Conservation (phyloP, 345 rosid species). For the Camelina hispida region DNA sequence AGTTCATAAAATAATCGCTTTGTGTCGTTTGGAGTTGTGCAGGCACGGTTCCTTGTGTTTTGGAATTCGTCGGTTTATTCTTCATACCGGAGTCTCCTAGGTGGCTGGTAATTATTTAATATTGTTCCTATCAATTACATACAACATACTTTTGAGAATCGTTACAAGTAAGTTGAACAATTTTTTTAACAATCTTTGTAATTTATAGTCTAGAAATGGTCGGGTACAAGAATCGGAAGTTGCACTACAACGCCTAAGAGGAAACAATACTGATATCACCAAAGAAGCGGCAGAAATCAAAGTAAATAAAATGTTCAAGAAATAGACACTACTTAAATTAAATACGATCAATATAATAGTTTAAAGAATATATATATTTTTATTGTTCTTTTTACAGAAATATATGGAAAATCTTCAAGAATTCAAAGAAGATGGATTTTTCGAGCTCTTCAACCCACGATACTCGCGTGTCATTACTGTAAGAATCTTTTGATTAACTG, state of each 20-base stretch:
- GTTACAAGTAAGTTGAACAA: background rate
- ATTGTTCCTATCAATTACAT: background rate
- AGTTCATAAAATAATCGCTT: conserved; percentile 49
- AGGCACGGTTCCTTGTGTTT: conserved; percentile 56
- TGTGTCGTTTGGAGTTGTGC: conserved; percentile 52
- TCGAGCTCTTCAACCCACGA: conserved; percentile 49
- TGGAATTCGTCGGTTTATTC: conserved; percentile 38
- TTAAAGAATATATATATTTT: background rate
- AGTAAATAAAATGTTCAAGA: conserved; percentile 28
- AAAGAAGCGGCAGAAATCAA: conserved; percentile 57
- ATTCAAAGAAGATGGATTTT: conserved; percentile 49
- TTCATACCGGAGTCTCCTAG: conserved; percentile 53
- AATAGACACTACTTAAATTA: background rate
- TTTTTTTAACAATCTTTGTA: background rate
- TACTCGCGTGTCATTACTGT: conserved; percentile 52
- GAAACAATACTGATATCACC: conserved; percentile 50
- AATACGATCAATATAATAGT: background rate
- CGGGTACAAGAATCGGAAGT: conserved; percentile 50
- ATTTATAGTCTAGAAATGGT: conserved; percentile 59
- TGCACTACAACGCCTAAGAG: conserved; percentile 54
- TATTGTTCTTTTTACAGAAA: conserved; percentile 31
- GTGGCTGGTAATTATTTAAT: conserved; percentile 58
- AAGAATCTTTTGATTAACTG: conserved; percentile 20
- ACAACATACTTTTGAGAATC: background rate
- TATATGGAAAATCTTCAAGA: conserved; percentile 52